Percentiles rank a stretch among this genome's conserved stretches.
Conservation (phyloP, 768 basidiomycete species). For the Gloeophyllum trabeum region DNA sequence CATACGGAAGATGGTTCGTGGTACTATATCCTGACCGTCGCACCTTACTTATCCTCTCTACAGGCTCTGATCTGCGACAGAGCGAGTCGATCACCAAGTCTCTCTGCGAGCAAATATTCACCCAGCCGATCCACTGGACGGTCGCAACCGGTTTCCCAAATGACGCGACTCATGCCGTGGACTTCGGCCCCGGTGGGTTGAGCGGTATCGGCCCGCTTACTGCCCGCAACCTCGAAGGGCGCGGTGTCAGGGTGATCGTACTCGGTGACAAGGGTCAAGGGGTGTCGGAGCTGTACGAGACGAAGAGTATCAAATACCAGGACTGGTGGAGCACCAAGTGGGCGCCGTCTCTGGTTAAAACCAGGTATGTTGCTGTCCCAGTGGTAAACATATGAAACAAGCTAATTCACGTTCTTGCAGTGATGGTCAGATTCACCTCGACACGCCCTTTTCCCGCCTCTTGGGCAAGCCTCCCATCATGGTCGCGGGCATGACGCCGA, state of each 20-base stretch:
- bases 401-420: constrained; percentile 29
- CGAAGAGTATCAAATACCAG: constrained; percentile 57
- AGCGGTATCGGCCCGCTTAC: constrained; percentile 91
- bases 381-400: neutral
- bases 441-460: constrained; percentile 94
- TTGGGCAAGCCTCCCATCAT: constrained; percentile 96
- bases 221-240: constrained; percentile 83
- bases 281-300: constrained; percentile 75
- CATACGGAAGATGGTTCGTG: constrained; percentile 83
- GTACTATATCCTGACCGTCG: constrained; percentile 4
- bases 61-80: constrained; percentile 79
- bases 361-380: constrained; percentile 43
- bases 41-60: constrained; percentile 10
- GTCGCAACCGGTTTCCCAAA: constrained; percentile 85
- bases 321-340: constrained; percentile 90
- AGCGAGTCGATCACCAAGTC: constrained; percentile 72
- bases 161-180: constrained; percentile 86
- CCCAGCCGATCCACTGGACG: constrained; percentile 84
- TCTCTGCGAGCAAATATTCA: constrained; percentile 90
- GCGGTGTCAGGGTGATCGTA: constrained; percentile 84
- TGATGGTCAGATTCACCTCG: constrained; percentile 86
- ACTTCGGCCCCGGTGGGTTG: constrained; percentile 93
- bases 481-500: constrained; percentile 99
- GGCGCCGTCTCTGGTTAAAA: constrained; percentile 78
- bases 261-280: constrained; percentile 87